These are phyloP conservation scores for Wickerhamomyces queroliae DNA, from an alignment of 805 yeast genomes.

Conservation along the genomic window DNA sequence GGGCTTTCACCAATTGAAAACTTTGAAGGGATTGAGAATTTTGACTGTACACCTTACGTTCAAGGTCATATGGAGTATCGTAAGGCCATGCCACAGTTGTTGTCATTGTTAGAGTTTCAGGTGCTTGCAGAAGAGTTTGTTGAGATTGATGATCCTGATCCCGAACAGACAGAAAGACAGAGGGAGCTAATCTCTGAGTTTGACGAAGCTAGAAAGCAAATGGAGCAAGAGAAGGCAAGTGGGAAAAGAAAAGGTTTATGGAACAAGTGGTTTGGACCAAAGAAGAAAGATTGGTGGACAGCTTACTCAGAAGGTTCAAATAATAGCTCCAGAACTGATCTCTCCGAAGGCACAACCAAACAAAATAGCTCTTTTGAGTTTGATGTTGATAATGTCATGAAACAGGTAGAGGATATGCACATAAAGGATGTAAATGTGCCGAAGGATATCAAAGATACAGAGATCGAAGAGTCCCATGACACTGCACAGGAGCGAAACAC, in stretches of 20 bases:
- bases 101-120: slow-evolving; percentile 67
- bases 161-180: slow-evolving; percentile 78
- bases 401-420: slow-evolving; percentile 10
- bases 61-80: slow-evolving; percentile 98
- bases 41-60: slow-evolving; percentile 80
- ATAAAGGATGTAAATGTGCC: background rate
- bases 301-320: slow-evolving; percentile 19
- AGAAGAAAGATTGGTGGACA: slow-evolving; percentile 55
- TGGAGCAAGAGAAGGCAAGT: slow-evolving; percentile 38
- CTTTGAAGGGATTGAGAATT: slow-evolving; percentile 67
- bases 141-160: slow-evolving; percentile 95
- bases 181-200: slow-evolving; percentile 78
- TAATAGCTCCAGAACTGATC: slow-evolving; percentile 10
- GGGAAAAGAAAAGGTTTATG: slow-evolving; percentile 31
- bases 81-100: slow-evolving; percentile 80
- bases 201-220: slow-evolving; percentile 72
- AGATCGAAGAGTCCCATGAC: background rate
- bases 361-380: slow-evolving; percentile 8
- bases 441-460: background rate
- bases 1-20: slow-evolving; percentile 76
- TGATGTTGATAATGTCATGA: slow-evolving; percentile 16
- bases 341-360: background rate
- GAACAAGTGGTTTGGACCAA: slow-evolving; percentile 44
- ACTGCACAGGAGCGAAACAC: too few relatives aligned
- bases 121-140: slow-evolving; percentile 86